Percentiles rank a stretch among this genome's conserved stretches.
phyloP scores from a whole-genome alignment of 2,329 filamentous ascomycete species.

The Stromatinia cepivora region DNA sequence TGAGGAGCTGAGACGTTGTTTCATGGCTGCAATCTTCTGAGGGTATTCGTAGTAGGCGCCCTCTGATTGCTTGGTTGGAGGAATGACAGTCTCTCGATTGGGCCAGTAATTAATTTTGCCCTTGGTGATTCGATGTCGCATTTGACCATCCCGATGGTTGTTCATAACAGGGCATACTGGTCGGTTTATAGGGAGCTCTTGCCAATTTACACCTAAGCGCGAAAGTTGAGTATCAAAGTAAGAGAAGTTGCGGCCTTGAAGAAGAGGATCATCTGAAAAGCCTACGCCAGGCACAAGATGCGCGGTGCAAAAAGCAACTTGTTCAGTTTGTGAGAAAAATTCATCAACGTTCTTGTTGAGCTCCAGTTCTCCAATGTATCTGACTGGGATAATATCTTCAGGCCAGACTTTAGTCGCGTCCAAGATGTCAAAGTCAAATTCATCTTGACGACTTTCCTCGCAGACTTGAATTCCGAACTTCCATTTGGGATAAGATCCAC shows the following conservation, averaged over 20 bases:
- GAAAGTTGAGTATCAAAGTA: conserved; percentile 69
- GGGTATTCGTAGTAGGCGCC: conserved; percentile 70
- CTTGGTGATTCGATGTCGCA: conserved; percentile 71
- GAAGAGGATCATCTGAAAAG: conserved; percentile 72
- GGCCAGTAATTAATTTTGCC: conserved; percentile 79
- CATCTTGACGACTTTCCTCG: conserved; percentile 64
- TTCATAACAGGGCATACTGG: conserved; percentile 75
- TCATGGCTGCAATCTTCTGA: conserved; percentile 66
- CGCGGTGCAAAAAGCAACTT: conserved; percentile 78
- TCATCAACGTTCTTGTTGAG: conserved; percentile 80
- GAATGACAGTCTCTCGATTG: conserved; percentile 64
- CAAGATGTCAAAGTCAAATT: conserved; percentile 70
- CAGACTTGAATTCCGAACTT: conserved; percentile 81
- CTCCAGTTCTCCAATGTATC: conserved; percentile 77
- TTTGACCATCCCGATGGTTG: conserved; percentile 72
- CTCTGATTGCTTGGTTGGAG: conserved; percentile 61
- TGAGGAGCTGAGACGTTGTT: conserved; percentile 64
- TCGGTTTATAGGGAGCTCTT: conserved; percentile 75
- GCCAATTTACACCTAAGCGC: conserved; percentile 71
- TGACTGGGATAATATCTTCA: conserved; percentile 71
- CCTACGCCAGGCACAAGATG: conserved; percentile 79
- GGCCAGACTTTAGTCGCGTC: conserved; percentile 88
- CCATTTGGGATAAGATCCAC: conserved; percentile 71
- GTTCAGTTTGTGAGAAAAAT: conserved; percentile 80
- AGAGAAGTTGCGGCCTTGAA: conserved; percentile 70